A percentile compares a stretch with the other conserved stretches of the same genome.
These are phyloP conservation scores for Globisporangium mamillatum DNA, from an alignment of 352 stramenopile genomes.

Conservation along the genomic window DNA sequence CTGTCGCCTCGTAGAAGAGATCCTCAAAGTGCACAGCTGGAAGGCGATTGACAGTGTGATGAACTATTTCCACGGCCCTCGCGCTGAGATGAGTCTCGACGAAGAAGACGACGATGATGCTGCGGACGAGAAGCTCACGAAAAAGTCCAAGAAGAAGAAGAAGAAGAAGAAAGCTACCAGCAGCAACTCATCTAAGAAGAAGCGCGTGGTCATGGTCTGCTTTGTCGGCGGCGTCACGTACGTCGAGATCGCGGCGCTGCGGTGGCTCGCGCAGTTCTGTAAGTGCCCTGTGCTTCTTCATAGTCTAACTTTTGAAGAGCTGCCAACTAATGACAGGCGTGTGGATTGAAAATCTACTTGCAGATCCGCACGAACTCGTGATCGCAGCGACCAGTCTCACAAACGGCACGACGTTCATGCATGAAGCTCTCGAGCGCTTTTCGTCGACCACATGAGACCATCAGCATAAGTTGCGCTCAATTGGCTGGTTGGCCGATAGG, in stretches of 20 bases:
- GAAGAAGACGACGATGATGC: constrained; percentile 6
- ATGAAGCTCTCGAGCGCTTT: constrained; percentile 46
- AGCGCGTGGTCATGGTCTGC: constrained; percentile 56
- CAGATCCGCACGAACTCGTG: constrained; percentile 65
- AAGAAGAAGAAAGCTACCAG: constrained; percentile 24
- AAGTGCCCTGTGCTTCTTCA: constrained; percentile 17
- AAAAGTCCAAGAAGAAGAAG: constrained; percentile 19
- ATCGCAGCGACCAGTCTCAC: constrained; percentile 56
- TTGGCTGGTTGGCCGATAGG: neutral
- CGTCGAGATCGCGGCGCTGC: constrained; percentile 67
- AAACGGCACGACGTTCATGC: constrained; percentile 54
- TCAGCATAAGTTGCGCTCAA: neutral
- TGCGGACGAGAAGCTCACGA: constrained; percentile 4
- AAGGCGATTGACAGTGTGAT: constrained; percentile 45
- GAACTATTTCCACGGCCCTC: constrained; percentile 44
- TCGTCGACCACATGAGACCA: constrained; percentile 22
- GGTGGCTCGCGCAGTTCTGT: constrained; percentile 73
- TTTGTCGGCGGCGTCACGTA: constrained; percentile 72
- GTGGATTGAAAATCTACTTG: constrained; percentile 2
- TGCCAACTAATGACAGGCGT: neutral
- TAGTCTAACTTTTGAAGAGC: neutral
- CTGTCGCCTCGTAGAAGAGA: constrained; percentile 62
- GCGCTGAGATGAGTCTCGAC: constrained; percentile 44
- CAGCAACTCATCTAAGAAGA: constrained; percentile 12
- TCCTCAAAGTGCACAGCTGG: constrained; percentile 53